Evolutionary conservation across 345 rosid genomes (phyloP).

Genomic region (Alliaria petiolata): DNA sequence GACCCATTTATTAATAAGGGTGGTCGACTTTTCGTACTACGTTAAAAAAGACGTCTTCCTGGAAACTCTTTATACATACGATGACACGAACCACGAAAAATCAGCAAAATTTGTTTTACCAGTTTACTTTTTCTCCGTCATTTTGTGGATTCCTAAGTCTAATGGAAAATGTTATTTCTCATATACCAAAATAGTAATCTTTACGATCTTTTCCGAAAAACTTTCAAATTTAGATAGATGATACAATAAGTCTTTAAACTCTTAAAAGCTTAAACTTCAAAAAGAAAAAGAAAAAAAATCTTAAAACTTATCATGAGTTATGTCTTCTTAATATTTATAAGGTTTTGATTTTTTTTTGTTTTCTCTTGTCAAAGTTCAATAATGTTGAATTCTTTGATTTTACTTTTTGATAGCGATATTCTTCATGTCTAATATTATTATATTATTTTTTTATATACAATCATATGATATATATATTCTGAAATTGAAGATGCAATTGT

Average conservation of each 20-base stretch:
- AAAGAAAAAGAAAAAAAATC: background rate
- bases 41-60: background rate
- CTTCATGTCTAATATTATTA: no score
- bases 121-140: background rate
- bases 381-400: background rate
- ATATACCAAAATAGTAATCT: background rate
- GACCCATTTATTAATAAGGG: no score
- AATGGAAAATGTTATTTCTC: background rate
- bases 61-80: background rate
- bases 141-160: background rate
- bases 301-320: background rate
- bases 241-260: background rate
- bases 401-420: background rate
- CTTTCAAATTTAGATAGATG: no score
- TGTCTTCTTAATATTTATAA: background rate
- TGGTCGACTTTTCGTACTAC: no score
- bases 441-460: background rate
- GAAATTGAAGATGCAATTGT: background rate
- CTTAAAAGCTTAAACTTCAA: no score
- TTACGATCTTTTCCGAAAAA: no score
- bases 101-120: no score
- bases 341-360: no score
- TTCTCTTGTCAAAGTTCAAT: no score
- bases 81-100: no score
- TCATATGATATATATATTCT: no score